Conservation (phyloP, 176 grass and related monocot genomes). For the Oropetium thomaeum region DNA sequence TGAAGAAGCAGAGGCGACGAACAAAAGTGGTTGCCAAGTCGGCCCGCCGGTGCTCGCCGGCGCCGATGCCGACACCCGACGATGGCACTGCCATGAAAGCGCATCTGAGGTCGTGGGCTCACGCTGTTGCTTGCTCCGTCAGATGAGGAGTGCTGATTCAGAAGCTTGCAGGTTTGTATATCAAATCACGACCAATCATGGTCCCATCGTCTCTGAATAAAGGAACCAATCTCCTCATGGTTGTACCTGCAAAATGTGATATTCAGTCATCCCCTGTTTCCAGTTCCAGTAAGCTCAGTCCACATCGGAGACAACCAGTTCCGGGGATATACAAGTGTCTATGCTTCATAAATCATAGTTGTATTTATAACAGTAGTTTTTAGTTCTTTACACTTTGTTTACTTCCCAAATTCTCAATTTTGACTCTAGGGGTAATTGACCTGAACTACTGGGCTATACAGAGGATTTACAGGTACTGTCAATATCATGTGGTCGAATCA, state of each 20-base stretch:
- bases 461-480: constrained; percentile 38
- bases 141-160: constrained; percentile 23
- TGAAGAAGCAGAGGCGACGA: constrained; percentile 10
- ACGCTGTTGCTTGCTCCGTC: constrained; percentile 56
- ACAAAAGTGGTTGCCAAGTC: not conserved
- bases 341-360: not conserved
- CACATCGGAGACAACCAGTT: not conserved
- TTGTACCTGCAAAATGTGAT: not conserved
- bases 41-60: constrained; percentile 28
- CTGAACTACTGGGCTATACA: constrained; percentile 13
- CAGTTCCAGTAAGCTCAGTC: not conserved
- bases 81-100: constrained; percentile 61
- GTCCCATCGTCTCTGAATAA: not conserved
- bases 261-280: not conserved
- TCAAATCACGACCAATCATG: not conserved
- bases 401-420: constrained; percentile 10
- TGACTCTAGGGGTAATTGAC: constrained; percentile 21
- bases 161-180: not conserved
- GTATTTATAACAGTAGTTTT: constrained; percentile 13
- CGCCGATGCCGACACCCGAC: constrained; percentile 22
- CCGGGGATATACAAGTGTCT: not conserved
- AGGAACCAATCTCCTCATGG: not conserved
- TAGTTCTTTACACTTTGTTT: constrained; percentile 38
- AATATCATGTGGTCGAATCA: not conserved
- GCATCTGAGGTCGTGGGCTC: constrained; percentile 69